Evolutionary conservation across 1,284 basidiomycete genomes (phyloP), one percentile per base, ranked within the genome.

Genomic region (Fomes fomentarius): DNA sequence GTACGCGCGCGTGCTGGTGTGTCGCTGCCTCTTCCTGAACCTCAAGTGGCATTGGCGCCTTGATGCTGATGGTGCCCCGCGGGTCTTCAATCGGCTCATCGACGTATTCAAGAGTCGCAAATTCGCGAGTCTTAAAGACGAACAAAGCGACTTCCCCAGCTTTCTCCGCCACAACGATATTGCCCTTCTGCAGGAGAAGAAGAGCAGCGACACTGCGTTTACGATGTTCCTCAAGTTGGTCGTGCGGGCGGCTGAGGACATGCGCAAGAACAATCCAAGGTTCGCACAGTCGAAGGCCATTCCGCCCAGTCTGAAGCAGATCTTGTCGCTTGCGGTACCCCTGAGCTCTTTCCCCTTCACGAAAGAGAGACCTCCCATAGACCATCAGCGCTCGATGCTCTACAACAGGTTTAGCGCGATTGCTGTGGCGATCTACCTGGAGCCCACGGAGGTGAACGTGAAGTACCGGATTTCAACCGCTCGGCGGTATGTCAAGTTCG

Each of bases 381-480:
- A 69, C 3, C 74, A 81, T 28, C 84, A 92, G 48, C 77, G 93
- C 2, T 91, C 93, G 0, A 87, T 89, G 76, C 78, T 98, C 11
- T 87, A 91, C 71, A 98, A 98, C 70, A 87, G 96, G 24, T 89
- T 94, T 65, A 84, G 84, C 39, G 85, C 90, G 14, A 79, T 93
- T 61, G 84, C 91, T 17, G 78, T 93, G n/a, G 86, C 85, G 6
- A 80, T 93, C 45, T 82, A 89, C 63, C 81, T 96, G 34, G 85
- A 90, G 43, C 83, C 87, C 0, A 74, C 76, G 0, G 66, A 75
- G 3, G 61, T 76, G 1, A 77, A 81, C 17, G 76, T 85, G 52
- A 73, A 77, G 4, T 76, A 79, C 45, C 80, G 85, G 12, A 68
- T 93, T 25, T 69, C 75, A 10, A 83, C 83, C 54, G 87, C 87